Evolutionary conservation across 306 rosid genomes (phyloP), one percentile per base, ranked within the genome.

Genomic region (Sicyos edulis): DNA sequence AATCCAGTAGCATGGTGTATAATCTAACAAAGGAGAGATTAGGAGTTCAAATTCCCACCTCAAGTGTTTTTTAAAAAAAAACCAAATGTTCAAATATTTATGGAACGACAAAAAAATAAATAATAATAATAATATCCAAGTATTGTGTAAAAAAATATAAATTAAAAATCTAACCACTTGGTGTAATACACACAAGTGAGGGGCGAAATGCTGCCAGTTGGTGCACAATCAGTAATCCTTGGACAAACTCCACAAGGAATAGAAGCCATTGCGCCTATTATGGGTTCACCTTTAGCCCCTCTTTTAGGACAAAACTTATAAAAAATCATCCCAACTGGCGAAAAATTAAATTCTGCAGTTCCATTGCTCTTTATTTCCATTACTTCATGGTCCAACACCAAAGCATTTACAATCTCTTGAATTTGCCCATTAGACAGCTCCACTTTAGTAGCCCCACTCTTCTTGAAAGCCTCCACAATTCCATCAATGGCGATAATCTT

Each of bases 231-330:
- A 76, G 64, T 86, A 20, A 84, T 82, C 57, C 88, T 67, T 0
- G 93, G 91, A 78, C 97, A 92, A 78, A 88, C 92, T 63, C 88
- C 91, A 52, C 96, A 92, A 8, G 89, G 95, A 77, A 84, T 82
- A 63, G 90, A 86, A 69, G 92, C 85, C 83, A 85, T 72, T 66
- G 83, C 81, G 26, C 84, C 85, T 2, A 62, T 16, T 59, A 74
- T 86, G 7, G 76, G 75, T 21, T 86, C 91, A 66, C 74, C 88
- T 74, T 29, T 80, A 32, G 1, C 54, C 1, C 91, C 79, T 9
- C 80, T 83, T 73, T 81, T 89, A 75, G 77, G 78, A 58, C 65
- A 75, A 85, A 88, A 71, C 78, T 57, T 83, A 52, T 87, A 89
- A 81, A 92, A 87, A 77, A 85, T 66, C 73, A 75, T 81, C n/a